phyloP scores from a whole-genome alignment of 345 rosid genomes.

The Brassica carinata region DNA sequence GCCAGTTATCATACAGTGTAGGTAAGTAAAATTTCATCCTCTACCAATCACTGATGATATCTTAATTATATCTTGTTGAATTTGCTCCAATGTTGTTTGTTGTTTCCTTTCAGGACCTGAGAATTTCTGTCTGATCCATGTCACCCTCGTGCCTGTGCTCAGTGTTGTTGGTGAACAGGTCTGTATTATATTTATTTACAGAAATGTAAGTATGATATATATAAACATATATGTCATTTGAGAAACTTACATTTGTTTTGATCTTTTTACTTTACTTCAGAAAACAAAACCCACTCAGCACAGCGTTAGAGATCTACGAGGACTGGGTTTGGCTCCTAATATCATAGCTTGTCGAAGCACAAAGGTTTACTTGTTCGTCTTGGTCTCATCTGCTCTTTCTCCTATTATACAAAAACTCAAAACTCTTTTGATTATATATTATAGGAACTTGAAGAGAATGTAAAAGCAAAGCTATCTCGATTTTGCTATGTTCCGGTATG shows the following conservation, averaged over 20 bases:
- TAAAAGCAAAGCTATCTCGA: slow-evolving; percentile 71
- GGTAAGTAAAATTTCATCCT: slow-evolving; percentile 47
- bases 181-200: not conserved
- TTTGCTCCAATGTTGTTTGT: not conserved
- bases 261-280: slow-evolving; percentile 39
- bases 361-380: slow-evolving; percentile 47
- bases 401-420: slow-evolving; percentile 12
- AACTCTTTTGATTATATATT: not conserved
- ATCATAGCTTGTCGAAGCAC: slow-evolving; percentile 93
- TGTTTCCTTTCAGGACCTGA: slow-evolving; percentile 60
- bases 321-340: slow-evolving; percentile 80
- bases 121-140: slow-evolving; percentile 93
- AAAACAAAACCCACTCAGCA: slow-evolving; percentile 99
- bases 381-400: slow-evolving; percentile 11
- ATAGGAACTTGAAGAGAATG: slow-evolving; percentile 62
- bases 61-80: not conserved
- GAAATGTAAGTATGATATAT: slow-evolving; percentile 27
- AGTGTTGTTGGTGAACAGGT: slow-evolving; percentile 98
- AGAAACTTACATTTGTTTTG: slow-evolving; percentile 10
- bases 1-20: slow-evolving; percentile 86
- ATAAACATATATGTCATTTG: not conserved
- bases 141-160: slow-evolving; percentile 94
- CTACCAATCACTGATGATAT: not conserved
- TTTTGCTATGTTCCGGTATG: slow-evolving; percentile 90
- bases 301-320: slow-evolving; percentile 82